Percentiles rank a stretch among this genome's conserved stretches.
Evolutionary conservation across 768 basidiomycete species (phyloP).

Genomic region (Paxillus ammoniavirescens): DNA sequence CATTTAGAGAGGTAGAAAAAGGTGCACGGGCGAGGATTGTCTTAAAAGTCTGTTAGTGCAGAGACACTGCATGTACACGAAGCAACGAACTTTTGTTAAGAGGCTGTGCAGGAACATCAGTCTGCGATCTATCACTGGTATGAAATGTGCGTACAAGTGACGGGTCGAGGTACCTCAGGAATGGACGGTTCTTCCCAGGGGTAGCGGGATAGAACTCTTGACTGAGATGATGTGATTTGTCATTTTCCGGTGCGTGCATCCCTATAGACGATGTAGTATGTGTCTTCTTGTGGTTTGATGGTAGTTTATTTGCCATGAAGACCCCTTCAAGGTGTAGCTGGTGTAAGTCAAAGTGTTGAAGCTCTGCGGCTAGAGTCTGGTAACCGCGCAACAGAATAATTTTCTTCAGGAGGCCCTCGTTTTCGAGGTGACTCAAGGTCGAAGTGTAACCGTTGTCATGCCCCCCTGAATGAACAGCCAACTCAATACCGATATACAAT

Average conservation of each 20-base stretch:
- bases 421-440: conserved; percentile 36
- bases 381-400: conserved; percentile 40
- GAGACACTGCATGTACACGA: not conserved
- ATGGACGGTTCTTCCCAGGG: not conserved
- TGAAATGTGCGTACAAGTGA: conserved; percentile 1
- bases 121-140: not conserved
- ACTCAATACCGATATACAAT: not conserved
- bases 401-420: conserved; percentile 38
- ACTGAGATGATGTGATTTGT: not conserved
- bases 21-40: conserved; percentile 38
- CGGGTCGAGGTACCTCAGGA: conserved; percentile 6
- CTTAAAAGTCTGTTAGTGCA: conserved; percentile 12
- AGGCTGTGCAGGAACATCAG: conserved; percentile 18
- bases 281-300: not conserved
- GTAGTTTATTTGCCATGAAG: conserved; percentile 34
- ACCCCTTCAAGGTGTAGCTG: conserved; percentile 34
- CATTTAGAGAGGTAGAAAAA: conserved; percentile 34
- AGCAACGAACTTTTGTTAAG: conserved; percentile 30
- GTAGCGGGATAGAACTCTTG: not conserved
- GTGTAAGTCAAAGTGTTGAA: conserved; percentile 31
- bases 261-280: not conserved
- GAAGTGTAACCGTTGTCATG: conserved; percentile 45
- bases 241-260: conserved; percentile 18
- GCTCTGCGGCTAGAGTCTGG: conserved; percentile 34
- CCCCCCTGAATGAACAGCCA: conserved; percentile 18